These are phyloP conservation scores for Durusdinium trenchii DNA, from an alignment of 73 alveolate genomes.

Conservation along the genomic window DNA sequence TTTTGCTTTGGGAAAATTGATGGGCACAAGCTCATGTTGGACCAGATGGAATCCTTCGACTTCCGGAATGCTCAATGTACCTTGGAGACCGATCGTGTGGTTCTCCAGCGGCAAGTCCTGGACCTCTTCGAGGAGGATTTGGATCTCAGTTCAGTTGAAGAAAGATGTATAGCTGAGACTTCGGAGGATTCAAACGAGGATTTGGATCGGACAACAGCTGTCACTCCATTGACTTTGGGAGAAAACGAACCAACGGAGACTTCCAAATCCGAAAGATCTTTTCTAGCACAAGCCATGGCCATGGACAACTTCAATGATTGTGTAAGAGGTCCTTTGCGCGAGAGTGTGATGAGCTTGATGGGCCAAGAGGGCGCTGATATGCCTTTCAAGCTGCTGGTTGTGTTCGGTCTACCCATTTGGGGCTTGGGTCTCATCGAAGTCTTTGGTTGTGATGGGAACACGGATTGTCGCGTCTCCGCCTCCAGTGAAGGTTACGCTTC, in stretches of 20 bases:
- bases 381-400: background rate
- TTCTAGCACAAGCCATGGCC: too few relatives aligned
- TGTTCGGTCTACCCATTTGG: background rate
- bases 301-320: background rate
- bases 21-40: background rate
- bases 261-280: too few relatives aligned
- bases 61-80: background rate
- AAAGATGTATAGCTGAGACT: too few relatives aligned
- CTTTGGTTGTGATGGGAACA: background rate
- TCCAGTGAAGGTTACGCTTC: background rate
- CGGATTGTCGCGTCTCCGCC: background rate
- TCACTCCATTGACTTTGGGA: too few relatives aligned
- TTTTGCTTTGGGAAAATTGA: background rate
- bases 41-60: background rate
- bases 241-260: too few relatives aligned
- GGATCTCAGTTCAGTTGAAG: background rate
- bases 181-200: too few relatives aligned
- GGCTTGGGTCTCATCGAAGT: background rate
- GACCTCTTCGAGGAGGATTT: background rate
- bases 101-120: background rate
- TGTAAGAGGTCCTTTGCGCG: slow-evolving; percentile 1
- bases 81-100: background rate
- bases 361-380: background rate
- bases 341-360: background rate
- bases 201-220: too few relatives aligned